phyloP scores from a whole-genome alignment of 1,284 basidiomycete genomes.

The Cryptococcus sp. region DNA sequence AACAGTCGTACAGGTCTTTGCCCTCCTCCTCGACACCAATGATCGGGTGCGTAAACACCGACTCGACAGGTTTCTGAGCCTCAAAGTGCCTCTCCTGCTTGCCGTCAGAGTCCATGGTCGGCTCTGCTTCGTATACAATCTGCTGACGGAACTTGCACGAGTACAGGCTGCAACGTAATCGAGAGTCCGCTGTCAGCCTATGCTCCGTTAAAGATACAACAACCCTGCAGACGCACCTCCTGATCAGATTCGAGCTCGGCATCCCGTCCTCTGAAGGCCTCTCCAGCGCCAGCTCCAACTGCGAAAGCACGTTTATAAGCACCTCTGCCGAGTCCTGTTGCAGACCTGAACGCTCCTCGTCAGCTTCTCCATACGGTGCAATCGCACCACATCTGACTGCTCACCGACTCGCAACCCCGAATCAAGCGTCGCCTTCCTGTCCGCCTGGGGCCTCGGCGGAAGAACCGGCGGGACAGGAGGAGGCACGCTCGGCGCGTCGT shows the following conservation, averaged over 20 bases:
- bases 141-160: slow-evolving; percentile 82
- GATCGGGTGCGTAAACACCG: slow-evolving; percentile 88
- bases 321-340: slow-evolving; percentile 98
- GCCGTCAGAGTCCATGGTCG: slow-evolving; percentile 16
- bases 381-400: slow-evolving; percentile 26
- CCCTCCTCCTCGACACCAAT: slow-evolving; percentile 84
- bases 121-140: slow-evolving; percentile 54
- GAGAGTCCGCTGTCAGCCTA: neutral
- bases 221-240: slow-evolving; percentile 57
- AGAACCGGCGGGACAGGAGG: slow-evolving; percentile 58
- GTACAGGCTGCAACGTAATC: slow-evolving; percentile 61
- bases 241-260: slow-evolving; percentile 66
- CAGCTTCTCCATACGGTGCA: neutral
- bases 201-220: too few species aligned
- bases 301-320: slow-evolving; percentile 98
- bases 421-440: slow-evolving; percentile 54
- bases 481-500: slow-evolving; percentile 18
- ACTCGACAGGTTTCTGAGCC: slow-evolving; percentile 63
- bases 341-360: slow-evolving; percentile 58
- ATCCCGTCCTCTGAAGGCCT: slow-evolving; percentile 49
- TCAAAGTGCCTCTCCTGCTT: slow-evolving; percentile 52
- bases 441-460: slow-evolving; percentile 55
- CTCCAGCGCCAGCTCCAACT: slow-evolving; percentile 88
- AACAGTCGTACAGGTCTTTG: slow-evolving; percentile 84
- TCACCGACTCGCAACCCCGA: slow-evolving; percentile 81